Evolutionary conservation across 2,329 filamentous ascomycete species (phyloP).

Genomic region (Geosmithia putterillii): DNA sequence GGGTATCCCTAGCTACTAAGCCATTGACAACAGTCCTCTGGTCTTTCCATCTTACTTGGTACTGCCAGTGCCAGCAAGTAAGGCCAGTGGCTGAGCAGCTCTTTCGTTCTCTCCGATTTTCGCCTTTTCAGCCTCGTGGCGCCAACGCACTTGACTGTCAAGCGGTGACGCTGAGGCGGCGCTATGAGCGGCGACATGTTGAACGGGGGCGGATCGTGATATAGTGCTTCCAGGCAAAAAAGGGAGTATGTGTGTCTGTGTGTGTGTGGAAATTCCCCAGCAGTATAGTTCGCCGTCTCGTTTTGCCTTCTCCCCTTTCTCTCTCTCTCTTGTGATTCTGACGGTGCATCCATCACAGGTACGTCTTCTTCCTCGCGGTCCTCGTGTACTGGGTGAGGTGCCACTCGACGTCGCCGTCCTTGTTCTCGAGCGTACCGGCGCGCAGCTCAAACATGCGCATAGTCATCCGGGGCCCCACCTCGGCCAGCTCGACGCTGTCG

Average conservation of each 20-base stretch:
- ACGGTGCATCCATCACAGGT: slow-evolving; percentile 42
- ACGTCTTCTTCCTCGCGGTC: slow-evolving; percentile 91
- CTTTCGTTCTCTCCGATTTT: background rate
- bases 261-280: no score
- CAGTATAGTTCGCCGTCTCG: no score
- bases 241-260: no score
- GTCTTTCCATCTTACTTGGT: no score
- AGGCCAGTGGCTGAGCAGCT: no score
- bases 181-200: background rate
- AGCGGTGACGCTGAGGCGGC: background rate
- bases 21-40: no score
- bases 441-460: slow-evolving; percentile 92
- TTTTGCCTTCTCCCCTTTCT: background rate
- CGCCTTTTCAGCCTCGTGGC: background rate
- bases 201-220: no score
- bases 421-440: slow-evolving; percentile 82
- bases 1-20: no score
- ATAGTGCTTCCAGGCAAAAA: no score
- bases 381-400: slow-evolving; percentile 90
- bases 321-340: no score
- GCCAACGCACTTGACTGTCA: background rate
- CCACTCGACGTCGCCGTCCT: slow-evolving; percentile 94
- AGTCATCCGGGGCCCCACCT: slow-evolving; percentile 93
- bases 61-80: no score
- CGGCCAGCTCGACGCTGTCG: slow-evolving; percentile 76